A percentile compares a stretch with the other conserved stretches of the same genome.
Conservation (phyloP, 176 grass and related monocot genomes). For the Olyra latifolia region DNA sequence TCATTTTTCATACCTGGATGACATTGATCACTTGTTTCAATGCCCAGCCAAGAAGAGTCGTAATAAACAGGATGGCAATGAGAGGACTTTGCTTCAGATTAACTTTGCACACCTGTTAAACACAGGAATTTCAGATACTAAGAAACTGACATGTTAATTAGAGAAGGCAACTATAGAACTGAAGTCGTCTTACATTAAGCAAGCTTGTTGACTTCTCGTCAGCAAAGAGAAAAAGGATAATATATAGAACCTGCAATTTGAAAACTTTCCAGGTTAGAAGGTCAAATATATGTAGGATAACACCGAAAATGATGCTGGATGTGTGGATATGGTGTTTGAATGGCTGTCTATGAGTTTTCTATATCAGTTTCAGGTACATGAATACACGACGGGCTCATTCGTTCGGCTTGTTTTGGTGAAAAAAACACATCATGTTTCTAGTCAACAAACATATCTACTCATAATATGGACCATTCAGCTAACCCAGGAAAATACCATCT, state of each 20-base stretch:
- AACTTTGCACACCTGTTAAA: constrained; percentile 47
- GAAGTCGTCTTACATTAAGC: constrained; percentile 58
- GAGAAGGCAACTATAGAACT: constrained; percentile 1
- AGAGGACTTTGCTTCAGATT: constrained; percentile 51
- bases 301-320: not conserved
- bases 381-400: not conserved
- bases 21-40: no score
- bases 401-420: not conserved
- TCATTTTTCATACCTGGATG: constrained; percentile 56
- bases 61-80: constrained; percentile 50
- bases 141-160: not conserved
- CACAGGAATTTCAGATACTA: constrained; percentile 13
- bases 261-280: not conserved
- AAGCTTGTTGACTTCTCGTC: constrained; percentile 58
- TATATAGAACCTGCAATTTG: constrained; percentile 81
- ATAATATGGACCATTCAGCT: not conserved
- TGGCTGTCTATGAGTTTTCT: not conserved
- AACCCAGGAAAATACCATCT: not conserved
- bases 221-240: constrained; percentile 74
- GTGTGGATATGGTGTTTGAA: not conserved
- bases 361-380: not conserved
- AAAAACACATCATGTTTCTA: not conserved
- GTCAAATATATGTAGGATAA: not conserved
- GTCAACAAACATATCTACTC: not conserved
- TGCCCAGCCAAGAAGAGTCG: constrained; percentile 75